Percentiles rank a stretch among this genome's conserved stretches.
Evolutionary conservation across 164 flowering plant species (phyloP).

Genomic region (Magnolia officinalis): DNA sequence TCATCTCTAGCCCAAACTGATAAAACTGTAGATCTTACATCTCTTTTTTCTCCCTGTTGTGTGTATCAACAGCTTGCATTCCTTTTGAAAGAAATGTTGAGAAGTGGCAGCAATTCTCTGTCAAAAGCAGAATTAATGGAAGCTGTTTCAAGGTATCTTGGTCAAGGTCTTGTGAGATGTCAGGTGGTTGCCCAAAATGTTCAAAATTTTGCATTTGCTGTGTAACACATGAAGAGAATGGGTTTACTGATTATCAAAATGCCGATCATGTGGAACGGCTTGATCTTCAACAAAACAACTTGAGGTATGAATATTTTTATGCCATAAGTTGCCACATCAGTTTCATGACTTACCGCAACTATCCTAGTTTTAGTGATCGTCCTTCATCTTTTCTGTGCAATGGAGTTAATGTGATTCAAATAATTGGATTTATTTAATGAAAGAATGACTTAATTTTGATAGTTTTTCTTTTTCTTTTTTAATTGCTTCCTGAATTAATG

Average conservation of each 20-base stretch:
- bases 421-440: not conserved
- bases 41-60: slow-evolving; percentile 1
- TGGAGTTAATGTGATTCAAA: not conserved
- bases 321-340: not conserved
- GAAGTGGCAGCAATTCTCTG: slow-evolving; percentile 27
- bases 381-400: not conserved
- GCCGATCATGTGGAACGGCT: slow-evolving; percentile 27
- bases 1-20: not conserved
- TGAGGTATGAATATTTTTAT: slow-evolving; percentile 39
- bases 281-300: slow-evolving; percentile 50
- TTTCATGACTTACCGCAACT: not conserved
- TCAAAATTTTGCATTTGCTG: slow-evolving; percentile 58
- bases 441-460: not conserved
- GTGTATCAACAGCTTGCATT: slow-evolving; percentile 50
- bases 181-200: slow-evolving; percentile 44
- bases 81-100: slow-evolving; percentile 51
- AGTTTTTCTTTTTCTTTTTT: not conserved
- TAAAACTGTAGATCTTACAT: not conserved
- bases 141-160: slow-evolving; percentile 54
- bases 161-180: slow-evolving; percentile 29
- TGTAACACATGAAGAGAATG: slow-evolving; percentile 27
- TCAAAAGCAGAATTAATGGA: slow-evolving; percentile 53
- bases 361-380: not conserved
- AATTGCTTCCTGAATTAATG: too few relatives aligned
- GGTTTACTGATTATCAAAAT: slow-evolving; percentile 11